Evolutionary conservation across 2,329 filamentous ascomycete species (phyloP).

Genomic region (Trichothecium roseum): DNA sequence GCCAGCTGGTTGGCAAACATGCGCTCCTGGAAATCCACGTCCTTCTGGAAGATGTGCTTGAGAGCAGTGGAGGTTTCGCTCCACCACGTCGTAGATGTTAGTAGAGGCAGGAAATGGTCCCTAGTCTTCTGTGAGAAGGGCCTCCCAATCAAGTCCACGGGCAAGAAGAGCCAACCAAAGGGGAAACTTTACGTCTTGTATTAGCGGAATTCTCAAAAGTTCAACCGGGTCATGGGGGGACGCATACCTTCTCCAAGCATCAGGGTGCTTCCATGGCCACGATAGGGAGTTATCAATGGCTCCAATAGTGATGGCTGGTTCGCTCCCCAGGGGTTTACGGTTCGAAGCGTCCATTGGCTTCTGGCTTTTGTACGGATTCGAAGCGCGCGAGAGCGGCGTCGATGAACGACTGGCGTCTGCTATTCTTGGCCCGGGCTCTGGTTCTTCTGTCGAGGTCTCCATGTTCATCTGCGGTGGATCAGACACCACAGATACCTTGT

Average conservation of each 20-base stretch:
- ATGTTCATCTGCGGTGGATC: conserved; percentile 64
- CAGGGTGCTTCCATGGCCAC: conserved; percentile 98
- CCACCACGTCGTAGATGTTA: conserved; percentile 97
- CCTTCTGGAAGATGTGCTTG: conserved; percentile 78
- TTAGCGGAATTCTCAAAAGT: not conserved
- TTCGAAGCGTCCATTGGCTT: conserved; percentile 75
- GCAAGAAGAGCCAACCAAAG: conserved; percentile 96
- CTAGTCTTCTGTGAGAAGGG: conserved; percentile 92
- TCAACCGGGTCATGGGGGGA: not conserved
- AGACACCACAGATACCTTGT: conserved; percentile 75
- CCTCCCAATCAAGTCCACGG: conserved; percentile 89
- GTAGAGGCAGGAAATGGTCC: conserved; percentile 87
- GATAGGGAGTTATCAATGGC: conserved; percentile 97
- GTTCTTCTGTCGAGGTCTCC: conserved; percentile 33
- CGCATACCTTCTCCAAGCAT: conserved; percentile 59
- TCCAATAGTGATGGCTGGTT: conserved; percentile 63
- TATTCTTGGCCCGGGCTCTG: conserved; percentile 6
- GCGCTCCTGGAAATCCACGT: conserved; percentile 92
- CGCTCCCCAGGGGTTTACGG: conserved; percentile 30
- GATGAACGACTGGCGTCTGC: not conserved
- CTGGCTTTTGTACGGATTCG: conserved; percentile 64
- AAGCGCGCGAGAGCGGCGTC: conserved; percentile 27
- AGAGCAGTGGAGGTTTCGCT: conserved; percentile 82
- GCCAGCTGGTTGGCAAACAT: conserved; percentile 99
- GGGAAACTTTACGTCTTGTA: conserved; percentile 59